Evolutionary conservation across 805 yeast genomes (phyloP).

Genomic region (Kuraishia hungarica): DNA sequence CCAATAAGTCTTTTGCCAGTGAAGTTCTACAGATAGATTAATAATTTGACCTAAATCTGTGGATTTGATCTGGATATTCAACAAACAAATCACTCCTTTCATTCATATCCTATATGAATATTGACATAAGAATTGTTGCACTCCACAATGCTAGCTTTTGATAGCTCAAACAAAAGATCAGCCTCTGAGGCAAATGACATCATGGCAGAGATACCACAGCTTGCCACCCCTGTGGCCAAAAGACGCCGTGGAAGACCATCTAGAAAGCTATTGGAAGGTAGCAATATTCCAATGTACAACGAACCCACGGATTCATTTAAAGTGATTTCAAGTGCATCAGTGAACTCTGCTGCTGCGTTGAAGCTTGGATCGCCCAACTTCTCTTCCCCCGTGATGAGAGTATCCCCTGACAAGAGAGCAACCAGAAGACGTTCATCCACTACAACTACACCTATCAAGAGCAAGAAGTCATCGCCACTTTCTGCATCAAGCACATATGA

Average conservation of each 20-base stretch:
- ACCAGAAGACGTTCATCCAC: not conserved
- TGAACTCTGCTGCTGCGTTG: constrained; percentile 9
- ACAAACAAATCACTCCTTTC: not conserved
- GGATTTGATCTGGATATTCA: not conserved
- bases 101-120: not conserved
- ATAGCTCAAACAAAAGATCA: not conserved
- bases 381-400: constrained; percentile 14
- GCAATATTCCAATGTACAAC: constrained; percentile 1
- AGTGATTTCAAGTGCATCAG: constrained; percentile 5
- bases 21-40: not conserved
- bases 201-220: not conserved
- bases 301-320: constrained; percentile 1
- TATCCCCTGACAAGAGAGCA: constrained; percentile 9
- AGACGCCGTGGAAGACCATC: constrained; percentile 9
- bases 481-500: not conserved
- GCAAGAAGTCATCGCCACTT: constrained; percentile 1
- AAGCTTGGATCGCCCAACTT: constrained; percentile 11
- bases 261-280: constrained; percentile 4
- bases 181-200: not conserved
- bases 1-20: not conserved
- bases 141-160: not conserved
- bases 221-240: constrained; percentile 1
- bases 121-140: not conserved
- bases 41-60: too few species aligned
- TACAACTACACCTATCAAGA: not conserved